Conservation (phyloP, 2,329 filamentous ascomycete species). For the Trichoderma sp. region DNA sequence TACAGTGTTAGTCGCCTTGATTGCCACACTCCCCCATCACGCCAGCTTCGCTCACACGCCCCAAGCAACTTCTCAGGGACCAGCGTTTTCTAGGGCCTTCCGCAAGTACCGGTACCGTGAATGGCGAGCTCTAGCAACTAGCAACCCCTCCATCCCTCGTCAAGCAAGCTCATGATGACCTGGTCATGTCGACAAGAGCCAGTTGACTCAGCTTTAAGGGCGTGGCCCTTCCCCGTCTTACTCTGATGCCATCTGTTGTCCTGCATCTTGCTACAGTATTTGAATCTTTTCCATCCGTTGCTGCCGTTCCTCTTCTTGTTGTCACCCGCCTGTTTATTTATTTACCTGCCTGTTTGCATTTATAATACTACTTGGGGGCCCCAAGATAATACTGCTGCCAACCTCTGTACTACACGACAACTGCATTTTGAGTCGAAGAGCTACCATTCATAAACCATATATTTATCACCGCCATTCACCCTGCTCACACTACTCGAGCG, state of each 20-base stretch:
- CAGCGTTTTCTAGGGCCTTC: neutral
- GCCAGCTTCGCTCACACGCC: slow-evolving; percentile 7
- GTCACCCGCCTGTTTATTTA: neutral
- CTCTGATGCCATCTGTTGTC: neutral
- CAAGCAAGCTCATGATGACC: slow-evolving; percentile 11
- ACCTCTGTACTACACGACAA: neutral
- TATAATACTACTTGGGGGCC: neutral
- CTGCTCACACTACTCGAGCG: neutral
- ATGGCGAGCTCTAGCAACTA: neutral
- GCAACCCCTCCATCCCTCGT: slow-evolving; percentile 5
- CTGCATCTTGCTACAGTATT: slow-evolving; percentile 3
- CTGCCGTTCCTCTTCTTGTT: neutral
- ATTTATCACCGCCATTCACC: neutral
- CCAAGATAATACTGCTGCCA: neutral
- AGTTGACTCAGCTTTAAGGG: slow-evolving; percentile 20
- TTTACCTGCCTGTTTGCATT: neutral
- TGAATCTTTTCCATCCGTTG: neutral
- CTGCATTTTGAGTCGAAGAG: neutral
- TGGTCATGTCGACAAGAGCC: neutral
- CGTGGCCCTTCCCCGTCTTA: slow-evolving; percentile 3
- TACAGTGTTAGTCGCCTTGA: neutral
- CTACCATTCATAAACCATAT: neutral
- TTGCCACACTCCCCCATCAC: slow-evolving; percentile 12
- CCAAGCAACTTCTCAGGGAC: slow-evolving; percentile 13
- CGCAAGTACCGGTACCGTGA: slow-evolving; percentile 16